phyloP scores from a whole-genome alignment of 768 basidiomycete species.

The Mycena pura region DNA sequence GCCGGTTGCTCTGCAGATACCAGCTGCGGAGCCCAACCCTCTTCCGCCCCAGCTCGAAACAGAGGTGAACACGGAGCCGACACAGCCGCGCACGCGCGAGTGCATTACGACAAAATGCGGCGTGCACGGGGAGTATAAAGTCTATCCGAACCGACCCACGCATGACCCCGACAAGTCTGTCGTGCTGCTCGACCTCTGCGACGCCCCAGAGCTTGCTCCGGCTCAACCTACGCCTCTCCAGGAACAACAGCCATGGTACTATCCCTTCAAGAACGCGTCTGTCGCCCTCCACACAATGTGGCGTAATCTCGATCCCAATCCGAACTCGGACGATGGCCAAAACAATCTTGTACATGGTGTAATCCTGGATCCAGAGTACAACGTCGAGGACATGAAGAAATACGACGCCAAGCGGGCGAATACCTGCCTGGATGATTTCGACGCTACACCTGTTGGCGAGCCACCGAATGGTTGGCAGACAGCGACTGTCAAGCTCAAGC shows the following conservation, averaged over 20 bases:
- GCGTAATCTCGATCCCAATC: not conserved
- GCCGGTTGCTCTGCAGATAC: too few species aligned
- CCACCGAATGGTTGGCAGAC: not conserved
- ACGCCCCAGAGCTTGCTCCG: not conserved
- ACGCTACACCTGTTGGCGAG: not conserved
- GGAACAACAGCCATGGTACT: not conserved
- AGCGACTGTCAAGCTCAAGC: not conserved
- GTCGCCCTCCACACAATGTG: not conserved
- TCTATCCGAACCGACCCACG: not conserved
- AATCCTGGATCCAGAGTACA: not conserved
- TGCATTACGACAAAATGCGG: not conserved
- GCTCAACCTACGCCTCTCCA: not conserved
- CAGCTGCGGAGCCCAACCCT: too few species aligned
- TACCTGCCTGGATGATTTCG: not conserved
- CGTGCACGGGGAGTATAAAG: not conserved
- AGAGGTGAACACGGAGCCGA: too few species aligned
- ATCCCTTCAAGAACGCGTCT: not conserved
- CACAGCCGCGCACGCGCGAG: too few species aligned
- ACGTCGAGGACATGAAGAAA: not conserved
- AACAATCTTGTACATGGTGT: not conserved
- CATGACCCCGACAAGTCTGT: not conserved
- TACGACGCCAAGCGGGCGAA: not conserved
- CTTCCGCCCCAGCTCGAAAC: too few species aligned
- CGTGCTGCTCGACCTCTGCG: not conserved
- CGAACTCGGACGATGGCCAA: not conserved